These are phyloP conservation scores for Coprinopsis marcescibilis DNA, from an alignment of 768 basidiomycete genomes.

Conservation along the genomic window DNA sequence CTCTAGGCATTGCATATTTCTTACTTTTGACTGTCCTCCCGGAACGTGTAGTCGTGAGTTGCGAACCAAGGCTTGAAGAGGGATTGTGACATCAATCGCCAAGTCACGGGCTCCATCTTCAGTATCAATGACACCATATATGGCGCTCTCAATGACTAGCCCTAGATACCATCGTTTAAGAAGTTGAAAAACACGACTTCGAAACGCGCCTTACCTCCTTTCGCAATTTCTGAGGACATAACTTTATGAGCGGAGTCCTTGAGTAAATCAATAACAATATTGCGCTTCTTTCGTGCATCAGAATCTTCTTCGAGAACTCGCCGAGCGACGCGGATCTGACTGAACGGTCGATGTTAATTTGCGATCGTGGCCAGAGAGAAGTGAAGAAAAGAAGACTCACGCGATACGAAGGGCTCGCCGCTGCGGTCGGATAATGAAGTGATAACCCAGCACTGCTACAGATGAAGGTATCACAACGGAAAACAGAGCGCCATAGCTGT, in stretches of 20 bases:
- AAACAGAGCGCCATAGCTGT: constrained; percentile 43
- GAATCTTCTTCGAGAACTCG: constrained; percentile 60
- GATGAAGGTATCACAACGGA: constrained; percentile 52
- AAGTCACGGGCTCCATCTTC: constrained; percentile 49
- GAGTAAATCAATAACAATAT: constrained; percentile 57
- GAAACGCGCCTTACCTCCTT: constrained; percentile 46
- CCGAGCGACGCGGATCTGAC: constrained; percentile 62
- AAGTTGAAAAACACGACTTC: constrained; percentile 5
- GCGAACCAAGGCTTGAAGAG: constrained; percentile 76
- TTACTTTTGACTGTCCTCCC: constrained; percentile 68
- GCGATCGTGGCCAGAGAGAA: neutral
- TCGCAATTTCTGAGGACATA: constrained; percentile 54
- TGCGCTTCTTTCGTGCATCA: constrained; percentile 55
- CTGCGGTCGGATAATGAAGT: constrained; percentile 51
- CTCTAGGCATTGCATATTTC: neutral
- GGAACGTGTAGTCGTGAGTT: constrained; percentile 77
- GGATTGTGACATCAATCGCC: constrained; percentile 70
- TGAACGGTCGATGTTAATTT: constrained; percentile 20
- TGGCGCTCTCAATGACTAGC: constrained; percentile 70
- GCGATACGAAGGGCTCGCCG: constrained; percentile 45
- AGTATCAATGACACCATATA: constrained; percentile 55
- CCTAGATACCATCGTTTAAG: constrained; percentile 37
- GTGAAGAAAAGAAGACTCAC: constrained; percentile 29
- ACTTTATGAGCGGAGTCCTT: constrained; percentile 63
- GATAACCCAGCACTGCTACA: constrained; percentile 46